Evolutionary conservation across 768 basidiomycete genomes (phyloP).

Genomic region (Boletus vinaceobasis): DNA sequence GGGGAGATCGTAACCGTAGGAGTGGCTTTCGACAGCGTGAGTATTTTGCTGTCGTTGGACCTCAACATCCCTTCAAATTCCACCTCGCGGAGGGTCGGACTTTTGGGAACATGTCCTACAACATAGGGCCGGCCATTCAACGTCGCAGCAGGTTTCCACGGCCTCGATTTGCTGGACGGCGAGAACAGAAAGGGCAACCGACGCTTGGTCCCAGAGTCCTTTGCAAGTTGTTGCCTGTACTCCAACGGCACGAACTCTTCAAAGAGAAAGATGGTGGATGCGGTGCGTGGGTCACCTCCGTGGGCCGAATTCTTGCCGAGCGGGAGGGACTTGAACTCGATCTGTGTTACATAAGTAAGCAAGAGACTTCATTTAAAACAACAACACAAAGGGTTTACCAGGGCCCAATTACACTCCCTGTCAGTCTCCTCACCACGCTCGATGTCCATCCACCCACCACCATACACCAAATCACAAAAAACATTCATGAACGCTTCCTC

Average conservation of each 20-base stretch:
- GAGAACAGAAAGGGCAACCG: conserved; percentile 71
- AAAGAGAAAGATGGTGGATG: conserved; percentile 72
- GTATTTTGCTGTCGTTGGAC: conserved; percentile 46
- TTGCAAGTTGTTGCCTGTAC: conserved; percentile 71
- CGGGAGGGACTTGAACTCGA: conserved; percentile 84
- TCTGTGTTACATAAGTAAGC: conserved; percentile 44
- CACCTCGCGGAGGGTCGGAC: conserved; percentile 56
- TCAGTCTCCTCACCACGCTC: conserved; percentile 70
- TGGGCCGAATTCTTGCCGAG: conserved; percentile 21
- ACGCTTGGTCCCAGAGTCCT: conserved; percentile 50
- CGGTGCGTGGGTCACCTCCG: conserved; percentile 63
- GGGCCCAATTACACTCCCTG: conserved; percentile 87
- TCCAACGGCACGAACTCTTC: conserved; percentile 94
- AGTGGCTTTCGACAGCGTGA: conserved; percentile 29
- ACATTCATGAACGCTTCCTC: conserved; percentile 91
- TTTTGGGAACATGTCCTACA: conserved; percentile 52
- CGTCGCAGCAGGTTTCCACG: conserved; percentile 81
- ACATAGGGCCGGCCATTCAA: conserved; percentile 78
- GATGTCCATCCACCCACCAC: conserved; percentile 81
- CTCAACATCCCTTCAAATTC: conserved; percentile 78
- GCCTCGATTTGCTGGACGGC: conserved; percentile 42
- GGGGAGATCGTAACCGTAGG: conserved; percentile 26
- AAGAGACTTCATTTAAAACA: background rate
- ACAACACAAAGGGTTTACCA: conserved; percentile 51
- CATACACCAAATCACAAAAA: conserved; percentile 79